Evolutionary conservation across 768 basidiomycete species (phyloP), one percentile per base, ranked within the genome.

Genomic region (Pholiota conissans): DNA sequence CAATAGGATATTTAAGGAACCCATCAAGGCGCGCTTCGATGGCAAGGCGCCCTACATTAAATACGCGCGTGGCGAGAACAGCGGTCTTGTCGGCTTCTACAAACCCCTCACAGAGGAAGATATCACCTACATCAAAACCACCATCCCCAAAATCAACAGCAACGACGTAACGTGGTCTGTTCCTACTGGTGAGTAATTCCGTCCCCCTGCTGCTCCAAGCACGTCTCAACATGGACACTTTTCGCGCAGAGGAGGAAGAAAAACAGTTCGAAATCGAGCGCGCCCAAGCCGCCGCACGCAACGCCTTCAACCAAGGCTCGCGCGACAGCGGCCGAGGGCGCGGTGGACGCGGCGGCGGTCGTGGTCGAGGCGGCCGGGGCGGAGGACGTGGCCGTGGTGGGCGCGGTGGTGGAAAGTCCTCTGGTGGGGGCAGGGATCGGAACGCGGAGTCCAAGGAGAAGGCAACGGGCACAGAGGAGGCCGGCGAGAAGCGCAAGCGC

Each of bases 401-500:
- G 3, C 71, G 75, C n/a, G 73, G 74, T 0, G 68, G 74, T 8
- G 66, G 74, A 6, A 32, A 32, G 13, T 32, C 30, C 30, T 32
- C 6, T 16, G 76, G 74, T 11, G 71, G 79, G 2, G 78, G 82
- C 0, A 35, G 58, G 7, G 63, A 76, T 20, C 69, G 76, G n/a
- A 74, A 75, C 26, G 73, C 56, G 56, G 74, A 49, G 66, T 74
- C 57, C 63, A 78, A 63, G 64, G 72, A 73, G 10, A 61, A 67
- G 37, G 62, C 49, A 7, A 50, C 67, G 2, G 75, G 68, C 3
- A 80, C 75, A 7, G 84, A 83, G 39, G 75, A 76, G 57, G 69
- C 74, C 1, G 89, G 89, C 27, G 88, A 88, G 61, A 93, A 93
- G 75, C 77, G 90, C 58, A 93, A 91, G 69, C 82, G 89, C 35